Percentiles rank a stretch among this genome's conserved stretches.
Conservation (phyloP, 345 rosid species). For the Eucalyptus cloeziana region DNA sequence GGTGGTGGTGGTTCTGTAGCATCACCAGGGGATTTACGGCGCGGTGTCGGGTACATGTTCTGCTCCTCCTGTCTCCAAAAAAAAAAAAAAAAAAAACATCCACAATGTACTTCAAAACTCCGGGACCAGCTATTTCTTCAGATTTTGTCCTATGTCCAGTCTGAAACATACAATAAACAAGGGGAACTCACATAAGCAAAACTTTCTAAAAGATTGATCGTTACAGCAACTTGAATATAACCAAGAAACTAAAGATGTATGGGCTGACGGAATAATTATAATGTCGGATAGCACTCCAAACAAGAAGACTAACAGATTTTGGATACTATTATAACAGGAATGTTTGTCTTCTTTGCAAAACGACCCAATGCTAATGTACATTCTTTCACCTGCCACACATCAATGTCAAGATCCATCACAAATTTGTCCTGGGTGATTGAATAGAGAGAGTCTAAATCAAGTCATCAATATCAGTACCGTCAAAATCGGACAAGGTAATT, state of each 20-base stretch:
- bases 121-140: conserved; percentile 95
- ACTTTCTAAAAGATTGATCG: background rate
- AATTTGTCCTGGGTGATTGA: background rate
- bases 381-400: conserved; percentile 61
- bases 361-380: conserved; percentile 76
- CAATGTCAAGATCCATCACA: background rate
- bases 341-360: conserved; percentile 69
- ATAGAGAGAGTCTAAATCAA: background rate
- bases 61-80: too few species aligned
- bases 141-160: conserved; percentile 85
- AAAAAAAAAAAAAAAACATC: too few species aligned
- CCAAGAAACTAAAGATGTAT: background rate
- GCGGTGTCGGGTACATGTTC: too few species aligned
- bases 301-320: background rate
- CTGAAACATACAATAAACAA: conserved; percentile 18
- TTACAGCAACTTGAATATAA: background rate
- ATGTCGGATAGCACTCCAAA: background rate
- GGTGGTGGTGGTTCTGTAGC: too few species aligned
- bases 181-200: background rate
- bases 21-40: too few species aligned
- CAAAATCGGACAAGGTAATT: background rate
- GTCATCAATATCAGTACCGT: background rate
- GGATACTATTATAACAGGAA: conserved; percentile 74
- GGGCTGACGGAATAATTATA: background rate
- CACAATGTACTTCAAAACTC: conserved; percentile 87